phyloP scores from a whole-genome alignment of 108 stramenopile species.

The Ochromonas danica region DNA sequence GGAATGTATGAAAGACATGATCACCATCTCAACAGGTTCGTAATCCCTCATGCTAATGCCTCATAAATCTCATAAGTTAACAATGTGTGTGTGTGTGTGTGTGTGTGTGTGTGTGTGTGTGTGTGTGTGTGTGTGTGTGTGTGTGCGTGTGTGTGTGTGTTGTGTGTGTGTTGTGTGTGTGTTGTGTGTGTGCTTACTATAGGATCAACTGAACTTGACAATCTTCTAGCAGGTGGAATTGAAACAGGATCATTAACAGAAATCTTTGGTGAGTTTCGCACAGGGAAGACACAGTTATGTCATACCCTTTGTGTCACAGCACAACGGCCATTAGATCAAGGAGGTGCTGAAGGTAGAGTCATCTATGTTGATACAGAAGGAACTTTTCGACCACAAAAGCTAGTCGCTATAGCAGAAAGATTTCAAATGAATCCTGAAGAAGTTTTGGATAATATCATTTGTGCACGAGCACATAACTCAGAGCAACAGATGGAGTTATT shows the following conservation, averaged over 20 bases:
- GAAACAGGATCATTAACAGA: constrained; percentile 98
- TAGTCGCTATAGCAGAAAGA: constrained; percentile 91
- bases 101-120: too few relatives aligned
- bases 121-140: too few relatives aligned
- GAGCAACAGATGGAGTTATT: constrained; percentile 98
- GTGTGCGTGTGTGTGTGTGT: too few relatives aligned
- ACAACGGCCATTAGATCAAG: constrained; percentile 91
- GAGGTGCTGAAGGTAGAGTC: constrained; percentile 98
- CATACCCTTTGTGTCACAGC: constrained; percentile 99
- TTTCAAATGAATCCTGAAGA: constrained; percentile 57
- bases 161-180: too few relatives aligned
- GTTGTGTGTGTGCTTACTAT: too few relatives aligned
- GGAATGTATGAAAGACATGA: constrained; percentile 61
- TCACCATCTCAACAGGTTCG: constrained; percentile 83
- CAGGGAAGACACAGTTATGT: constrained; percentile 98
- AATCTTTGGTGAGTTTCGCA: constrained; percentile 90
- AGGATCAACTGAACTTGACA: too few relatives aligned
- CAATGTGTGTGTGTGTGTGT: neutral
- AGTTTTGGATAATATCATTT: constrained; percentile 96
- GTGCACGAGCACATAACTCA: constrained; percentile 97
- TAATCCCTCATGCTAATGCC: neutral
- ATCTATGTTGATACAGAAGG: constrained; percentile 99
- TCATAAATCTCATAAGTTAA: neutral
- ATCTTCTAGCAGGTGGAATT: constrained; percentile 90
- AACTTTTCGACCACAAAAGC: constrained; percentile 90